Percentiles rank a stretch among this genome's conserved stretches.
Conservation (phyloP, 208 protist genomes). For the Porcisia hertigi region DNA sequence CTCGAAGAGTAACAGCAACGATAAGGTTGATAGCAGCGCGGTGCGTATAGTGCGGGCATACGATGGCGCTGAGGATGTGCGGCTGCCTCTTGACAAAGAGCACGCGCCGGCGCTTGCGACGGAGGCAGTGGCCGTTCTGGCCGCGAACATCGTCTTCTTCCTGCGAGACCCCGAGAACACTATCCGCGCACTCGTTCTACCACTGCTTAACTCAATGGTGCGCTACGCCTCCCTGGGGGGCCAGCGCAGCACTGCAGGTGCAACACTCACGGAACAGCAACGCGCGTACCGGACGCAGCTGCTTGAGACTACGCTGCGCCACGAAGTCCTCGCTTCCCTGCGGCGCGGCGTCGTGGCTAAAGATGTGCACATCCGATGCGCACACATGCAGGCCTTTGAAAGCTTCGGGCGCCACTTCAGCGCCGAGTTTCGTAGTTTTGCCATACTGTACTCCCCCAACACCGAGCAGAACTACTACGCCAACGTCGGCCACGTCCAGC, state of each 20-base stretch:
- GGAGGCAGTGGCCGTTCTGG: conserved; percentile 59
- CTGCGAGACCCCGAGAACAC: conserved; percentile 83
- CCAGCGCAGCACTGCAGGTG: conserved; percentile 2
- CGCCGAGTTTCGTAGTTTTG: conserved; percentile 69
- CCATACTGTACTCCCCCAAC: conserved; percentile 71
- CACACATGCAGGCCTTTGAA: conserved; percentile 78
- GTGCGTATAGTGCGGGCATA: conserved; percentile 70
- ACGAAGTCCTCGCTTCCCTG: conserved; percentile 72
- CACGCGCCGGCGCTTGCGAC: conserved; percentile 55
- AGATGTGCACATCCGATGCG: conserved; percentile 71
- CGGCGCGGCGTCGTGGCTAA: conserved; percentile 80
- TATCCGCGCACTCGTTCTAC: conserved; percentile 66
- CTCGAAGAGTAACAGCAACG: conserved; percentile 1
- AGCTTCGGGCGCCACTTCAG: conserved; percentile 66
- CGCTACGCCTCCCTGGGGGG: conserved; percentile 56
- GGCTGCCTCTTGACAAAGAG: conserved; percentile 50
- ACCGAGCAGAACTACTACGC: conserved; percentile 81
- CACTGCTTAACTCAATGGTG: conserved; percentile 76
- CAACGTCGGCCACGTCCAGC: conserved; percentile 86
- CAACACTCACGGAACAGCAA: conserved; percentile 18
- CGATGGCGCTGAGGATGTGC: conserved; percentile 62
- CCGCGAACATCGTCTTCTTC: conserved; percentile 82
- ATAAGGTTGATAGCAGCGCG: not conserved
- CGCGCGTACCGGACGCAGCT: conserved; percentile 33
- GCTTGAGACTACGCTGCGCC: conserved; percentile 71